Base-by-base conservation (phyloP, 805 yeast species). In the Metschnikowia baotianmanensis region DNA sequence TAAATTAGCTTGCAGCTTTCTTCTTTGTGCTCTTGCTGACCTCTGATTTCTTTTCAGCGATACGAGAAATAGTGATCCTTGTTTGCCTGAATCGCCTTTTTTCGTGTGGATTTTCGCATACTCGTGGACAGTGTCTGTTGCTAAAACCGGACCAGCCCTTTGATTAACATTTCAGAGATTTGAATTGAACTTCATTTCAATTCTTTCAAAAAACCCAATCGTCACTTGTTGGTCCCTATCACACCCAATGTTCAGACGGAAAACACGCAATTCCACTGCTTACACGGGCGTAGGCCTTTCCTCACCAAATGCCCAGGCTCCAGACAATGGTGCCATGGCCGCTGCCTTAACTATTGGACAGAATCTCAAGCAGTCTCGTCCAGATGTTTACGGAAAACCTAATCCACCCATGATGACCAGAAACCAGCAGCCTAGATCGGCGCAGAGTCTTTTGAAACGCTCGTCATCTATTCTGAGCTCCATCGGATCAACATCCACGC, bases 311-410 rank as follows among this genome's bases (percentile, higher is more conserved):
- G 38, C 58, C 12, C 56, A 45, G 37, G 69, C 66, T 41, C 74
- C 74, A 16, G 61, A 53, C 47, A 53, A 59, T 32, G 56, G 57
- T 31, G 75, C 75, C 15, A 52, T 64, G 56, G 75, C 75, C 4
- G 75, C 75, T 4, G 75, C 75, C 1, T 51, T 66, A 34, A 62
- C 72, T 22, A 69, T 69, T 45, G 75, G 75, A 13, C 56, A 68
- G 42, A 51, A 51, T 23, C 46, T 58, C 46, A 58, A 56, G 40
- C 51, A 46, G 33, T 40, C 52, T 12, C 49, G 46, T 39, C 51
- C 53, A 12, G 46, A 32, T 3, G 40, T 38, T 5, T 51, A 45
- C 26, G 49, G 48, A 18, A 23, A 26, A 10, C 46, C 46, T 22
- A 22, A 34, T 18, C 20, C 31, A 32, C 30, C 39, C 2, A 50